Base-by-base conservation (phyloP, 148 eudicot species). In the Beta vulgaris region DNA sequence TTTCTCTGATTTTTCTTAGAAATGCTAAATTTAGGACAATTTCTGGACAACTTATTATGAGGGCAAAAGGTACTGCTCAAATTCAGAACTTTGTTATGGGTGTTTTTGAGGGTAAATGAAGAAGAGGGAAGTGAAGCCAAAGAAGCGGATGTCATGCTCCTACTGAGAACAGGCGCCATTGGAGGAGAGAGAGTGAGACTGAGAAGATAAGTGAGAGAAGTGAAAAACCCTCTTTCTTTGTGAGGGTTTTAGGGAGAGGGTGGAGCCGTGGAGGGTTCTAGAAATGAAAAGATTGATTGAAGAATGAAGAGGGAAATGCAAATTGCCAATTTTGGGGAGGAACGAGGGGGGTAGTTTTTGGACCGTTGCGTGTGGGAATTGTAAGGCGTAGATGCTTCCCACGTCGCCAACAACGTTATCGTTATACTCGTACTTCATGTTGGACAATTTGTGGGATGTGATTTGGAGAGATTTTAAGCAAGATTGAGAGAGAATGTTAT, bases 101-200 rank as follows among this genome's bases (percentile, higher is more conserved):
- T 31, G 58, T 73, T 74, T 51, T 81, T 73, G 23, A 69, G 66
- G 87, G 72, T 12, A 48, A 80, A 78, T 28, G 87, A 72, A 9
- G 90, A 71, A n/a, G 87, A 71, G 19, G 90, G 88, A 34, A 84
- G 76, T 42, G 88, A 78, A 42, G 94, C 83, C 10, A 89, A 40
- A 10, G 92, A 76, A 53, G 91, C 80, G 62, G 95, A 83, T 2
- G 87, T 61, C 68, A 91, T 40, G 28, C 23, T 73, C 19, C 84
- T 67, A 43, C 84, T 81, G 0, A 81, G 77, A 55, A 76, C 80
- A 81, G 84, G 84, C 34, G 84, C 84, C 84, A 76, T 81, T 39
- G 66, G 10, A 23, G 68, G 48, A 54, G 58, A 48, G 77, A 74
- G 14, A 62, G 69, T 10, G 1, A 25, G 23, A 34, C 36, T 12